A percentile compares a stretch with the other conserved stretches of the same genome.
These are phyloP conservation scores for Fusarium stilboides DNA, from an alignment of 2,329 filamentous ascomycete species.

Conservation along the genomic window DNA sequence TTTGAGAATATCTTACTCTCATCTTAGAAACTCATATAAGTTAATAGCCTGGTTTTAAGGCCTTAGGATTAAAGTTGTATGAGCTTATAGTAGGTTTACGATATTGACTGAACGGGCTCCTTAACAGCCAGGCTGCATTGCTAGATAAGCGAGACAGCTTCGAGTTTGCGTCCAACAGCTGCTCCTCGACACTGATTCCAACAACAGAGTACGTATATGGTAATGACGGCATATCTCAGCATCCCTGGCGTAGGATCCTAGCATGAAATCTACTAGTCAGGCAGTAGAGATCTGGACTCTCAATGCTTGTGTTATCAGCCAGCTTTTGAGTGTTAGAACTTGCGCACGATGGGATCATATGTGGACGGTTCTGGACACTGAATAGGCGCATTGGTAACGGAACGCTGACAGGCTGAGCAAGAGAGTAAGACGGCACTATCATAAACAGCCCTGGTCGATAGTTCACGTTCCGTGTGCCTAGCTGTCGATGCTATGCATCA, in stretches of 20 bases:
- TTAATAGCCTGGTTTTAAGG: no score
- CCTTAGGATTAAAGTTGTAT: no score
- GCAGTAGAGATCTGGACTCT: no score
- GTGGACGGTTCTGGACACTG: slow-evolving; percentile 7
- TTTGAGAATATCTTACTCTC: no score
- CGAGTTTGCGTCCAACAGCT: slow-evolving; percentile 3
- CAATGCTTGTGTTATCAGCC: no score
- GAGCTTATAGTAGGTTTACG: no score
- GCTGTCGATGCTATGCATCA: slow-evolving; percentile 16
- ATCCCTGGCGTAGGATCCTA: slow-evolving; percentile 13
- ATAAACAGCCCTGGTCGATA: slow-evolving; percentile 26
- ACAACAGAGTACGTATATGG: slow-evolving; percentile 2
- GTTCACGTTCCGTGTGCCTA: slow-evolving; percentile 12
- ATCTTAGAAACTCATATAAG: no score
- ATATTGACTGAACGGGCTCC: no score
- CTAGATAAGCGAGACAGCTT: slow-evolving; percentile 32
- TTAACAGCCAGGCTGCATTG: slow-evolving; percentile 6
- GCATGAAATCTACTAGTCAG: slow-evolving; percentile 8
- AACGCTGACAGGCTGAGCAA: slow-evolving; percentile 8
- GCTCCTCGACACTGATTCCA: slow-evolving; percentile 5
- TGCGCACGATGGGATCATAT: neutral
- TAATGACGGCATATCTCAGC: slow-evolving; percentile 32
- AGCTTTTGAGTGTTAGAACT: no score
- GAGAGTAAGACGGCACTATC: slow-evolving; percentile 4
- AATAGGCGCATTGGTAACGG: no score